Conservation (phyloP, 2,329 filamentous ascomycete genomes). For the Mycogone perniciosa region DNA sequence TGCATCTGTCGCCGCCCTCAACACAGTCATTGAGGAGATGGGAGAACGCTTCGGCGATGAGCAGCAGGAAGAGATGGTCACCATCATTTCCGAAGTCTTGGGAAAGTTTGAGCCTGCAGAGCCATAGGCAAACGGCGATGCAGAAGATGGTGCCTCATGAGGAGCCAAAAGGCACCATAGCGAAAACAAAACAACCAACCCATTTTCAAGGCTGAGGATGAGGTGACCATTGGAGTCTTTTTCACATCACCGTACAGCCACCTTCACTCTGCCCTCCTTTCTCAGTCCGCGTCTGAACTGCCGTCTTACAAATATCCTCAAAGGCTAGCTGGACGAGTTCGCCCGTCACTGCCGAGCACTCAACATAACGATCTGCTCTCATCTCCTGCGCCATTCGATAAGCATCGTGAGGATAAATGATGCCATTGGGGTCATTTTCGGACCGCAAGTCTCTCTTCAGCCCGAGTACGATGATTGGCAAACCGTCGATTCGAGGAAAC, state of each 20-base stretch:
- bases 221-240: no score
- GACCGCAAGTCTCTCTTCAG: slow-evolving; percentile 55
- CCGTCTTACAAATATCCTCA: slow-evolving; percentile 55
- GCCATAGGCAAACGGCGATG: slow-evolving; percentile 27
- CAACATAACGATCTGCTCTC: slow-evolving; percentile 56
- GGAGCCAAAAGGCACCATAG: neutral
- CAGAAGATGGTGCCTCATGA: slow-evolving; percentile 24
- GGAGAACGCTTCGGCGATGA: slow-evolving; percentile 52
- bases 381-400: slow-evolving; percentile 51
- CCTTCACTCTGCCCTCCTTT: slow-evolving; percentile 49
- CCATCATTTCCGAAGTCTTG: slow-evolving; percentile 50
- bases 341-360: slow-evolving; percentile 56
- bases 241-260: slow-evolving; percentile 46
- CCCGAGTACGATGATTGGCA: slow-evolving; percentile 52
- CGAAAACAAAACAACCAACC: neutral
- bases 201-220: neutral
- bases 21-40: slow-evolving; percentile 61
- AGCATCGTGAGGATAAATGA: slow-evolving; percentile 56
- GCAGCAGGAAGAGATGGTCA: slow-evolving; percentile 52
- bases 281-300: slow-evolving; percentile 40
- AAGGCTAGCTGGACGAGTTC: slow-evolving; percentile 52
- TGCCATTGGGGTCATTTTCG: slow-evolving; percentile 52
- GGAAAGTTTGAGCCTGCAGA: slow-evolving; percentile 40
- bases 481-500: slow-evolving; percentile 40
- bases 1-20: slow-evolving; percentile 49